Percentiles rank a stretch among this genome's conserved stretches.
Evolutionary conservation across 306 rosid species (phyloP).

Genomic region (Prunus davidiana): DNA sequence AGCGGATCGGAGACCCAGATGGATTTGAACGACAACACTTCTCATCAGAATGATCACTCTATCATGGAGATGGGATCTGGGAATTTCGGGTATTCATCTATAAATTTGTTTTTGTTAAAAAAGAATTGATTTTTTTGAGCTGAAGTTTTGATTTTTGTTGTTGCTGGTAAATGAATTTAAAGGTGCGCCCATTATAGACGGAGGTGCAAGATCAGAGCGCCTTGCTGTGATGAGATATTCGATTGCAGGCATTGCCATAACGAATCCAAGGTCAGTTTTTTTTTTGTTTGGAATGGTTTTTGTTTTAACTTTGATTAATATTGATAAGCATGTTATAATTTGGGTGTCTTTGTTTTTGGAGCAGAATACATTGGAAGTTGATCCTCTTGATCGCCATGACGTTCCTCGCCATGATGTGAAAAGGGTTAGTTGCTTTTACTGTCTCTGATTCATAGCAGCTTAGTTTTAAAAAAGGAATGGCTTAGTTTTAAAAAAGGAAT

Average conservation of each 20-base stretch:
- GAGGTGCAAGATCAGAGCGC: slow-evolving; percentile 52
- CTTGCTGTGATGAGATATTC: slow-evolving; percentile 48
- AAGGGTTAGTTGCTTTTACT: slow-evolving; percentile 33
- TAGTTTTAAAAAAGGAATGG: not conserved
- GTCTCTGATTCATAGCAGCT: not conserved
- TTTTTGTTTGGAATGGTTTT: not conserved
- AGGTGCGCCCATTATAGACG: slow-evolving; percentile 48
- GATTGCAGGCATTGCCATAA: slow-evolving; percentile 57
- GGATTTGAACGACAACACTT: not conserved
- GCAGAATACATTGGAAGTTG: slow-evolving; percentile 63
- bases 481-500: not conserved
- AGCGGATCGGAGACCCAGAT: slow-evolving; percentile 19
- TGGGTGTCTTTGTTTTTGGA: slow-evolving; percentile 3
- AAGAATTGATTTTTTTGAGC: not conserved
- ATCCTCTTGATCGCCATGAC: slow-evolving; percentile 54
- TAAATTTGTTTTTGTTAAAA: not conserved
- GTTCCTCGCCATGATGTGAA: slow-evolving; percentile 77
- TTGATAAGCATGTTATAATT: not conserved
- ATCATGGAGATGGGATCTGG: slow-evolving; percentile 21
- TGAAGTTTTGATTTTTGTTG: not conserved
- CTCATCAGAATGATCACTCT: not conserved
- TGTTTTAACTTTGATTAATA: not conserved
- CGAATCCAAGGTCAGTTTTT: slow-evolving; percentile 32
- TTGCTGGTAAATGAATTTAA: not conserved
- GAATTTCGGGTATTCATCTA: slow-evolving; percentile 28